Conservation (phyloP, 192 early-diverging fungal genomes). For the Linnemannia elongata region DNA sequence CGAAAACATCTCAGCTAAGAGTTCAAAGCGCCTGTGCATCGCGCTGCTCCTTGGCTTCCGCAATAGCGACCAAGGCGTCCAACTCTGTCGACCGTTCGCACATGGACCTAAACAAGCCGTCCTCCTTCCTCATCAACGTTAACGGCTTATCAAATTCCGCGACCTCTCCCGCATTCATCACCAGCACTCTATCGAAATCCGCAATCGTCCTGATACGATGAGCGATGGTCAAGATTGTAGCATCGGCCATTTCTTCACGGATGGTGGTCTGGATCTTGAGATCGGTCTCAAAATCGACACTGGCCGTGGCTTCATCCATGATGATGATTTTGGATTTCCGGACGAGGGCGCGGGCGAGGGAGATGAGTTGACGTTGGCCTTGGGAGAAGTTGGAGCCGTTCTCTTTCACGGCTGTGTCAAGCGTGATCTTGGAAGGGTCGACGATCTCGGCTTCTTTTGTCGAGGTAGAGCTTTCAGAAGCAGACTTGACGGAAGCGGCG, state of each 20-base stretch:
- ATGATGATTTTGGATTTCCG: constrained; percentile 75
- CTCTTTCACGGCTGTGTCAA: constrained; percentile 83
- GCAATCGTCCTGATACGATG: constrained; percentile 87
- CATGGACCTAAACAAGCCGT: constrained; percentile 82
- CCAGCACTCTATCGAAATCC: constrained; percentile 76
- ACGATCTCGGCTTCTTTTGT: constrained; percentile 19
- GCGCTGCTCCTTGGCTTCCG: constrained; percentile 55
- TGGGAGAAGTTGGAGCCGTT: constrained; percentile 82
- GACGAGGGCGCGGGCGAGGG: constrained; percentile 80
- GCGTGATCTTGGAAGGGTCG: constrained; percentile 48
- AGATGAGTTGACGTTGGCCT: constrained; percentile 81
- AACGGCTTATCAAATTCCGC: constrained; percentile 87
- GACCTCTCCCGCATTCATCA: constrained; percentile 78
- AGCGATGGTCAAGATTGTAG: constrained; percentile 89
- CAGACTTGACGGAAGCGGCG: constrained; percentile 3
- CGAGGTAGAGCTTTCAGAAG: neutral
- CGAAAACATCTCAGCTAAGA: too few species aligned
- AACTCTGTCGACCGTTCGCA: constrained; percentile 87
- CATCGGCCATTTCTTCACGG: constrained; percentile 74
- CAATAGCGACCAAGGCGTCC: constrained; percentile 75
- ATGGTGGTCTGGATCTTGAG: constrained; percentile 86
- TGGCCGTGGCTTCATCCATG: constrained; percentile 93
- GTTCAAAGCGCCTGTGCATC: constrained; percentile 16
- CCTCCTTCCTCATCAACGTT: constrained; percentile 73
- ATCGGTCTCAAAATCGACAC: constrained; percentile 90